Evolutionary conservation across 1,284 basidiomycete genomes (phyloP), one percentile per base, ranked within the genome.

Genomic region (Neotropicomus parvogracilis): DNA sequence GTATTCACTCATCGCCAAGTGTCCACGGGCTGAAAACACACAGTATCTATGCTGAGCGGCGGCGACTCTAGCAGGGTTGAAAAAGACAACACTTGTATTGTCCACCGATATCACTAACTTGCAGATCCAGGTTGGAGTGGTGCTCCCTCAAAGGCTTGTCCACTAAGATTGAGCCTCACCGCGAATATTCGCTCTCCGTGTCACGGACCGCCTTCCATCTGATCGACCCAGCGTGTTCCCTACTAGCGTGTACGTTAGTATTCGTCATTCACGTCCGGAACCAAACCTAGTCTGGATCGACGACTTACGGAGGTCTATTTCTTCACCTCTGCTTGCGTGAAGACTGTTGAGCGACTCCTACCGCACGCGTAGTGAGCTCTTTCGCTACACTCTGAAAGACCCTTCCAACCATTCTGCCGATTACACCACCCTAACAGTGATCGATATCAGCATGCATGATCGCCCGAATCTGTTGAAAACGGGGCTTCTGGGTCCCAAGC

Each of bases 161-260:
- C 31, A 16, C 38, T 20, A 28, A 24, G 24, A 52, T 40, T 0
- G 43, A 48, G 10, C 58, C 44, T 67, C 64, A n/a, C 52, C 53
- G 34, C 53, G 45, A n/a, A 72, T n/a, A n/a, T n/a, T n/a, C 54
- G 47, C 59, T 63, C 17, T 54, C 59, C 34, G 53, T 67, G 6
- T 54, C 60, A 40, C 64, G 53, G 19, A 52, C 58, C 6, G 69
- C 67, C 29, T 50, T 59, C 71, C 69, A 73, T 29, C 75, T 75
- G 37, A 79, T 66, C 13, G 62, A 63, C 44, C 67, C 63, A 3
- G 68, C 66, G 31, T 70, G 66, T 31, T 72, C 70, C 2, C 71
- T 71, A 10, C 66, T 63, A 29, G 63, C 68, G 44, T 70, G 68
- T 5, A 70, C 72, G 62, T 78, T 76, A 13, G 61, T 60, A 13